Evolutionary conservation across 1,284 basidiomycete genomes (phyloP).

Genomic region (Neolentinus lepideus): DNA sequence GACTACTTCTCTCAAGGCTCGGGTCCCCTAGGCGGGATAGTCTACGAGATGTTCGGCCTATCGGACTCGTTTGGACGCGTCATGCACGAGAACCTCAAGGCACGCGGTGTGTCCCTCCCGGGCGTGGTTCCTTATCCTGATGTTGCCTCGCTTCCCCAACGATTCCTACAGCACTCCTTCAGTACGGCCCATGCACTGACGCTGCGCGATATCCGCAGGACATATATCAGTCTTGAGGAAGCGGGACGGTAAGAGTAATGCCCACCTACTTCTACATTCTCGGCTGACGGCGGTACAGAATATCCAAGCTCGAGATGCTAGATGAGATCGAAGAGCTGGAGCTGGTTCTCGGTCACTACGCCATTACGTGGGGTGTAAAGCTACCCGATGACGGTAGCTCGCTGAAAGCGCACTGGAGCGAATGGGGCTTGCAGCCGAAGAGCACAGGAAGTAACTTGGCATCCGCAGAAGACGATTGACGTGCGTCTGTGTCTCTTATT

Average conservation of each 20-base stretch:
- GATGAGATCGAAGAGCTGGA: constrained; percentile 93
- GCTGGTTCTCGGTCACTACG: constrained; percentile 82
- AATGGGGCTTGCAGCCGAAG: neutral
- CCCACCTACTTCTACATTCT: neutral
- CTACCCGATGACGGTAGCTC: neutral
- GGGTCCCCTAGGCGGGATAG: constrained; percentile 44
- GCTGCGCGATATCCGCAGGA: constrained; percentile 59
- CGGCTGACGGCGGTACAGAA: constrained; percentile 33
- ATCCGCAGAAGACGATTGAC: no score
- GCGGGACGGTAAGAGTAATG: constrained; percentile 47
- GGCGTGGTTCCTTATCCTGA: constrained; percentile 62
- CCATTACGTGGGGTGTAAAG: constrained; percentile 68
- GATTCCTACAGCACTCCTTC: constrained; percentile 61
- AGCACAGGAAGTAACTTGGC: neutral
- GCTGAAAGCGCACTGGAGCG: neutral
- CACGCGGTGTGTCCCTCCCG: constrained; percentile 68
- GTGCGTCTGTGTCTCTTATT: no score
- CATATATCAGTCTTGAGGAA: constrained; percentile 48
- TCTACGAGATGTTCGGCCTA: constrained; percentile 90
- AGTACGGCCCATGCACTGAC: constrained; percentile 46
- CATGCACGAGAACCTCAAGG: constrained; percentile 85
- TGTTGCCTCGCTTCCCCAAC: constrained; percentile 45
- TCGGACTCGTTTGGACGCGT: constrained; percentile 81
- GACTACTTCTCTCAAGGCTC: constrained; percentile 35
- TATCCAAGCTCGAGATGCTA: constrained; percentile 73